Base-by-base conservation (phyloP, 2,329 filamentous ascomycete species). In the Ilyonectria destructans region DNA sequence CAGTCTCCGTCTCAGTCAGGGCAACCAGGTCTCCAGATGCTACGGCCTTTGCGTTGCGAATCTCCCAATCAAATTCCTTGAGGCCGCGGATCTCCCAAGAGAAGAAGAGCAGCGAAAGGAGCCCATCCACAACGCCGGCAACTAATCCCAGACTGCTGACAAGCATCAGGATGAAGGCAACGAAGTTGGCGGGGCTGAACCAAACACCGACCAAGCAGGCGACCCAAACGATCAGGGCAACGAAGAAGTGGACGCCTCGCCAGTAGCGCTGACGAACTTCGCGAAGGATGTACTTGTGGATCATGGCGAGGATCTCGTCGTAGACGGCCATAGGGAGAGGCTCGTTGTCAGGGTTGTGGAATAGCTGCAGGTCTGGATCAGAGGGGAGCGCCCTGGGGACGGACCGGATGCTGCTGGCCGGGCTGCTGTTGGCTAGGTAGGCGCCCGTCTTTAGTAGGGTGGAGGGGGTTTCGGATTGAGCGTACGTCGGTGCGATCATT, bases 31-130 rank as follows among this genome's bases (percentile, higher is more conserved):
- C 74, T 23, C 80, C 81, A 4, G 75, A 78, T 23, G 82, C 81
- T 5, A 81, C 76, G 0, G 83, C 82, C 70, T 83, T 90, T 13
- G 92, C 91, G 78, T 93, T 95, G 58, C 84, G 84, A 29, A 98
- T 91, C 81, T 99, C 96, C 93, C 94, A 98, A 79, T 96, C 90
- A 82, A 98, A 98, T 83, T 99, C 96, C 75, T 90, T 91, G 62
- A 99, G 83, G 4, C 92, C 91, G 66, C 94, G 88, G 67, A 98
- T 82, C 83, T 99, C 96, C 68, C 90, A 91, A 12, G 92, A 91
- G 66, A 97, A 92, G 79, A 99, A 99, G 56, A 98, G 81, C 0
- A 96, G 87, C 0, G 95, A 93, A 79, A 98, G 93, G 46, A 98
- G 82, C 0, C 96, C 95, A 77, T 98, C 93, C 21, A 98, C 79